These are phyloP conservation scores for Sporothrix protearum DNA, from an alignment of 2,329 filamentous ascomycete species.

Conservation along the genomic window DNA sequence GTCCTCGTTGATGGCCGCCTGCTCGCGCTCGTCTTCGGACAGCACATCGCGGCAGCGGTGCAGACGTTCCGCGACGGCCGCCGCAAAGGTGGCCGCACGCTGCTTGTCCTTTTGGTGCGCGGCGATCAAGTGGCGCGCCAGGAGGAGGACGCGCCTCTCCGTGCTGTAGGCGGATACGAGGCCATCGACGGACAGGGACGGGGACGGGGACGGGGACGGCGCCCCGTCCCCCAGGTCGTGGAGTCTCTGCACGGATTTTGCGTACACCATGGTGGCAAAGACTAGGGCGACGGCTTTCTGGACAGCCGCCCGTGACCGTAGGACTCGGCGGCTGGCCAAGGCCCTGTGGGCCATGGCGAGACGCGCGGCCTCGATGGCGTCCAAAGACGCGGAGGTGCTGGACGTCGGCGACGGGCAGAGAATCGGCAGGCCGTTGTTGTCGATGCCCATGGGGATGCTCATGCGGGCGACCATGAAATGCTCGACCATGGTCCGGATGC, in stretches of 20 bases:
- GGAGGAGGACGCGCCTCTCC: background rate
- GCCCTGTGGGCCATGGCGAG: background rate
- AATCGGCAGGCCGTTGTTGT: background rate
- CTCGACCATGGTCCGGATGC: background rate
- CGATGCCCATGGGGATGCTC: background rate
- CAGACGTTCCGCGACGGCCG: background rate
- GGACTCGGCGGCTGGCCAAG: background rate
- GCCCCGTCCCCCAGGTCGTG: background rate
- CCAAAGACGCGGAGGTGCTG: background rate
- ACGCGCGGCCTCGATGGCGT: background rate
- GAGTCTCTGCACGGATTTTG: background rate
- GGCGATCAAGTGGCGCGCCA: background rate
- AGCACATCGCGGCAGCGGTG: background rate
- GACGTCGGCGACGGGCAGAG: background rate
- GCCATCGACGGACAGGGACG: background rate
- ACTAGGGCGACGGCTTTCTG: background rate
- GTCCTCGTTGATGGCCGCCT: background rate
- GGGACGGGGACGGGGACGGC: too few species aligned
- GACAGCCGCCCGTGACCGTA: background rate
- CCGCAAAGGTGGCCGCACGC: background rate
- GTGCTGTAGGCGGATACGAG: background rate
- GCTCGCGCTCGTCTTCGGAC: background rate
- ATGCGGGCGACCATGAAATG: background rate
- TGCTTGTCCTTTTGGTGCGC: background rate
- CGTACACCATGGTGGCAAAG: background rate